Evolutionary conservation across 441 rosid genomes (phyloP).

Genomic region (Breynia disticha): DNA sequence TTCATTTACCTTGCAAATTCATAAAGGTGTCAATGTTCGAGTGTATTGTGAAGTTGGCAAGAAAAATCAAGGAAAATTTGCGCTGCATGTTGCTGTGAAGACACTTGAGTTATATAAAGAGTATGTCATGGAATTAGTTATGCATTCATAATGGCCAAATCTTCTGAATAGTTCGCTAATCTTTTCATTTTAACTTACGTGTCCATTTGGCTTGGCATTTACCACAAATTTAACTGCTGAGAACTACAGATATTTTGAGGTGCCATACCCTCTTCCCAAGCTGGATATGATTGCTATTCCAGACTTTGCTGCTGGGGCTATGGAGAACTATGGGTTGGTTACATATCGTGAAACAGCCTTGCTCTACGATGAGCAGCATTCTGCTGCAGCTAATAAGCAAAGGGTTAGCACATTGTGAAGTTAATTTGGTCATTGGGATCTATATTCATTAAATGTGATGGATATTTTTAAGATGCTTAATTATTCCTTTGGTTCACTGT

Average conservation of each 20-base stretch:
- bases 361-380: conserved; percentile 84
- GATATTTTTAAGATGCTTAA: not conserved
- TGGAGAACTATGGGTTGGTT: conserved; percentile 96
- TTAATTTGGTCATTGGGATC: conserved; percentile 1
- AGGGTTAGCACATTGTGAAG: conserved; percentile 36
- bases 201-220: conserved; percentile 5
- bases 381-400: conserved; percentile 94
- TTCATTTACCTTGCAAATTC: conserved; percentile 11
- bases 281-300: conserved; percentile 95
- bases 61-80: conserved; percentile 81
- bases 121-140: conserved; percentile 37
- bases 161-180: not conserved
- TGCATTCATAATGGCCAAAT: not conserved
- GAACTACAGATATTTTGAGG: conserved; percentile 65
- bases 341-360: conserved; percentile 85
- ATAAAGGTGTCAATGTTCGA: conserved; percentile 67
- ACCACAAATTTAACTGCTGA: conserved; percentile 7
- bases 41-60: conserved; percentile 92
- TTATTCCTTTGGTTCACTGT: conserved; percentile 14
- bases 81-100: conserved; percentile 76
- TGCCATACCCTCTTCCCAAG: conserved; percentile 84
- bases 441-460: conserved; percentile 4
- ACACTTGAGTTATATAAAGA: conserved; percentile 76
- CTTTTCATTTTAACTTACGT: not conserved
- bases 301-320: conserved; percentile 96